phyloP scores from a whole-genome alignment of 2,329 filamentous ascomycete genomes.

The Monilinia fructicola region DNA sequence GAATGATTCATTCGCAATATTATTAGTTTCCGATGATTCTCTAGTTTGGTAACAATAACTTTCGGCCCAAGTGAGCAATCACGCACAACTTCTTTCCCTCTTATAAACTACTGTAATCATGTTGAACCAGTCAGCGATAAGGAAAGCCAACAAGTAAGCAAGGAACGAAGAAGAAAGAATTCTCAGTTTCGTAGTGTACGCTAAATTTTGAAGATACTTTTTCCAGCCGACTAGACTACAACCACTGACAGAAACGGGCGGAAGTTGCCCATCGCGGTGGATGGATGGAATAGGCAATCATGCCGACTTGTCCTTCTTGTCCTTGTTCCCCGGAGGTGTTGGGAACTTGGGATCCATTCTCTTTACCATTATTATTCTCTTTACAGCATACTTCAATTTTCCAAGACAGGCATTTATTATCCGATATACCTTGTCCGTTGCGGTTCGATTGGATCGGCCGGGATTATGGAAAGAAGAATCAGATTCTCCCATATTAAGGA shows the following conservation, averaged over 20 bases:
- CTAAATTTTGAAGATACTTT: background rate
- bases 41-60: background rate
- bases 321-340: constrained; percentile 12
- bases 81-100: background rate
- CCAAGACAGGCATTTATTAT: background rate
- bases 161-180: background rate
- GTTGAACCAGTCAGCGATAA: background rate
- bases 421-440: constrained; percentile 5
- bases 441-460: constrained; percentile 14
- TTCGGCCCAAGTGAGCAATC: background rate
- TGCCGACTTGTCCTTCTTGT: background rate
- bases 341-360: constrained; percentile 10
- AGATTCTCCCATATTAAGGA: constrained; percentile 14
- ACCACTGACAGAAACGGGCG: constrained; percentile 6
- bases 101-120: background rate
- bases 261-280: constrained; percentile 5
- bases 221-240: background rate
- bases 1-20: background rate
- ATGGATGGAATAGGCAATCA: constrained; percentile 2
- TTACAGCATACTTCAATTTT: background rate
- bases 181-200: background rate
- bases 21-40: background rate
- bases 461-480: constrained; percentile 24
- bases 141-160: too few relatives aligned
- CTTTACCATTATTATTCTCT: background rate